Conservation (phyloP, 345 rosid genomes). For the Linum trigynum region DNA sequence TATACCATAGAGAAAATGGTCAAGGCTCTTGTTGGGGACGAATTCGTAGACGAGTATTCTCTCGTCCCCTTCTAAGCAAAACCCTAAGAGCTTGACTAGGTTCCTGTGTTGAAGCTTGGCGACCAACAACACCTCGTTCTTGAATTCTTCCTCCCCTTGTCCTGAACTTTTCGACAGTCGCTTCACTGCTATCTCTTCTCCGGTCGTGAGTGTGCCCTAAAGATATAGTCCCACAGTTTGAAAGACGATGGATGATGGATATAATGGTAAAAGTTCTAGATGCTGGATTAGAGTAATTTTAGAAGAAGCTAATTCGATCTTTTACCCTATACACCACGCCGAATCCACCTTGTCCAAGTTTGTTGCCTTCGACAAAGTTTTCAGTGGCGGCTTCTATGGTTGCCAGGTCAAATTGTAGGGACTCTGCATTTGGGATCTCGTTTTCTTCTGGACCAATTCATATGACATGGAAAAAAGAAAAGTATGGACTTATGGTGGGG, state of each 20-base stretch:
- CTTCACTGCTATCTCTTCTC: constrained; percentile 27
- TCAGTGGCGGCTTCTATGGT: neutral
- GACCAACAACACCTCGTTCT: constrained; percentile 25
- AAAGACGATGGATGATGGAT: too few species aligned
- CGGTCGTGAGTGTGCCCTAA: constrained; percentile 15
- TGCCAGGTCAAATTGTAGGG: neutral
- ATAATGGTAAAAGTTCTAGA: too few species aligned
- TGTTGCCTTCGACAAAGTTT: constrained; percentile 7
- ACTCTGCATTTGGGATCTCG: constrained; percentile 7
- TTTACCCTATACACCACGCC: constrained; percentile 16
- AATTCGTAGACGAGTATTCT: constrained; percentile 27
- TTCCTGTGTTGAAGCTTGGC: constrained; percentile 34
- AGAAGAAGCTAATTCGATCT: neutral
- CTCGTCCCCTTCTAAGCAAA: constrained; percentile 29
- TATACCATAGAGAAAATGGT: constrained; percentile 17
- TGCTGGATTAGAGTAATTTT: neutral
- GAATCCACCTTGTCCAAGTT: constrained; percentile 23
- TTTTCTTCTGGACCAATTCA: neutral
- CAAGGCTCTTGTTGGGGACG: constrained; percentile 28
- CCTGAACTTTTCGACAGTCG: constrained; percentile 17
- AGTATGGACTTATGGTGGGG: neutral
- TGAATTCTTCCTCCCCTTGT: constrained; percentile 28
- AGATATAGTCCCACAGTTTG: neutral
- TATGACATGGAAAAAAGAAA: neutral
- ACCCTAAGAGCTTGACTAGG: constrained; percentile 27